Conservation (phyloP, 2,329 filamentous ascomycete genomes). For the Talaromyces sp. region DNA sequence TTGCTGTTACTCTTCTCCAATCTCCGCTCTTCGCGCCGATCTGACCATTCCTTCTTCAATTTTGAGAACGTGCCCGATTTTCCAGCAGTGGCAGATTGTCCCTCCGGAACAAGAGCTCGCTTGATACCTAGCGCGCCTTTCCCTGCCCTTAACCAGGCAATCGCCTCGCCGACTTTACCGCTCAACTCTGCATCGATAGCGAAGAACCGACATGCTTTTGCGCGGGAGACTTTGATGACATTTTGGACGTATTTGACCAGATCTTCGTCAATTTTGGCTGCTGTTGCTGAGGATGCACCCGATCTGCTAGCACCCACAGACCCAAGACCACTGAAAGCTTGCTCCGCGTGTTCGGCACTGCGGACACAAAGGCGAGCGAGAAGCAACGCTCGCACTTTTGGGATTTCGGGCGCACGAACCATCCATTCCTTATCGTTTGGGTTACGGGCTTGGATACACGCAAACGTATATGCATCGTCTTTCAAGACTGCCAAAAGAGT, state of each 20-base stretch:
- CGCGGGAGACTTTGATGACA: conserved; percentile 67
- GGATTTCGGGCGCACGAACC: conserved; percentile 82
- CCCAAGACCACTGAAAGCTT: conserved; percentile 54
- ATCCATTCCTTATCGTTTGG: conserved; percentile 90
- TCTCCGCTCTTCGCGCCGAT: conserved; percentile 72
- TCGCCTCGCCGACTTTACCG: conserved; percentile 74
- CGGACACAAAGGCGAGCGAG: conserved; percentile 84
- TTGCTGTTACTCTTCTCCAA: conserved; percentile 55
- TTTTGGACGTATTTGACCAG: conserved; percentile 71
- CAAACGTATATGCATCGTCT: conserved; percentile 85
- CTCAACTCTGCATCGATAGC: conserved; percentile 81
- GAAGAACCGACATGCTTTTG: conserved; percentile 83
- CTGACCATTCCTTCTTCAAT: conserved; percentile 68
- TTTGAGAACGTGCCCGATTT: conserved; percentile 40
- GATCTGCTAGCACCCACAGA: conserved; percentile 28
- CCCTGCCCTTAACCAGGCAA: conserved; percentile 80
- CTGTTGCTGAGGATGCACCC: neutral
- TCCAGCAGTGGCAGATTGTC: conserved; percentile 25
- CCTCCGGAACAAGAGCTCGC: conserved; percentile 37
- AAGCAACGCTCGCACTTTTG: conserved; percentile 80
- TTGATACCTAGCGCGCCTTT: conserved; percentile 68
- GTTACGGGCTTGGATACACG: conserved; percentile 75
- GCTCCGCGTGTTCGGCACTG: conserved; percentile 78
- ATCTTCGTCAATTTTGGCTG: conserved; percentile 56
- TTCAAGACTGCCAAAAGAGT: conserved; percentile 87